Evolutionary conservation across 305 asterid species (phyloP), one percentile per base, ranked within the genome.

Genomic region (Rubia occidens): DNA sequence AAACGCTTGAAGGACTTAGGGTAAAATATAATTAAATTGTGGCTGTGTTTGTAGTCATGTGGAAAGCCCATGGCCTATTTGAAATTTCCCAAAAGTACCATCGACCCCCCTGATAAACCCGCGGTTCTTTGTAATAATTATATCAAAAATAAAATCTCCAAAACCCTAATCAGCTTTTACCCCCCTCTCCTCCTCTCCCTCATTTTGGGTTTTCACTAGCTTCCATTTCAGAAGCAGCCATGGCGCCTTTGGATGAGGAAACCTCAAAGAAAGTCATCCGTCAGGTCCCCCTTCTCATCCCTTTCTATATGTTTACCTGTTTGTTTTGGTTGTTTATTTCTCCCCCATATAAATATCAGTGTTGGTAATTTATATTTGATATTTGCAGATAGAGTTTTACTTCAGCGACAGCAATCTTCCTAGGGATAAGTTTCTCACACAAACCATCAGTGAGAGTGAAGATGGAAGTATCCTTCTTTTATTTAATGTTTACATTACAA

Each of bases 391-490:
- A 63, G 97, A 94, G 82, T 94, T 94, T 77, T 94, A 94, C 80
- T 91, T 94, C 75, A 85, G 99, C 68, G 99, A 91, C 79, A 94
- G 99, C 69, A 94, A 94, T 80, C 95, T 94, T 56, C 96, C 99
- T 13, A 82, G 89, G 68, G 99, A 94, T 78, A 73, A 69, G 0
- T 94, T 94, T 78, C 75, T 94, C 73, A 84, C 47, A 81, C 82
- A 79, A 79, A 82, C 94, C 69, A 76, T 94, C 65, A 76, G 77
- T 62, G 97, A 89, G 63, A 86, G 88, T 70, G 96, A 91, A 54
- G 96, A 89, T 83, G 95, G 96, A 63, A 73, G 99, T 94, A 94
- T 89, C 97, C 86, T 91, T 82, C 66, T 43, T 49, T 45, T 32
- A 1, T 65, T 20, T 62, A 20, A 60, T 17, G 63, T 24, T 60